Conservation (phyloP, 345 rosid species). For the Mallotus nudiflorus region DNA sequence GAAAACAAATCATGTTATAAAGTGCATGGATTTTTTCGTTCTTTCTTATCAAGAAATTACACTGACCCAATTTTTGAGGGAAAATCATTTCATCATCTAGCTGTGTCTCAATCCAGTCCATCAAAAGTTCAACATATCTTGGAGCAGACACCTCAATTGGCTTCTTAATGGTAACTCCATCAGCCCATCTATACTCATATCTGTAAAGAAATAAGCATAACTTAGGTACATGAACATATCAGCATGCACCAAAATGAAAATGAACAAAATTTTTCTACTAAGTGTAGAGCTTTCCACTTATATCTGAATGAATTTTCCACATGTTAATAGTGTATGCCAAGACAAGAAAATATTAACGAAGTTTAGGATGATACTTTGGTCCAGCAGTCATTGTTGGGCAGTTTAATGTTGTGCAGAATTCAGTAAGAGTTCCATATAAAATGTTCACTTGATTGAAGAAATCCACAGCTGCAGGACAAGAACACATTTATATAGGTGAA, state of each 20-base stretch:
- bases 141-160: slow-evolving; percentile 82
- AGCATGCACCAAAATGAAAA: neutral
- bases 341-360: too few species aligned
- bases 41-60: neutral
- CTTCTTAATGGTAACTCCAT: slow-evolving; percentile 66
- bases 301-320: neutral
- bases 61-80: slow-evolving; percentile 60
- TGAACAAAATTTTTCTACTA: neutral
- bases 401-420: slow-evolving; percentile 59
- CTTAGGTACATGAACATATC: neutral
- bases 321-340: neutral
- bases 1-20: neutral
- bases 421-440: slow-evolving; percentile 64
- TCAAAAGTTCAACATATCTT: slow-evolving; percentile 63
- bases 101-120: slow-evolving; percentile 74
- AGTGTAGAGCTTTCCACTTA: neutral
- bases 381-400: slow-evolving; percentile 77
- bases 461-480: slow-evolving; percentile 56
- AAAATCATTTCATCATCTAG: slow-evolving; percentile 66
- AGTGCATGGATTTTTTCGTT: neutral
- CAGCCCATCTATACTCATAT: slow-evolving; percentile 79
- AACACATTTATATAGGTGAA: neutral
- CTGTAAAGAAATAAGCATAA: slow-evolving; percentile 24
- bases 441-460: slow-evolving; percentile 77
- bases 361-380: slow-evolving; percentile 51